phyloP scores from a whole-genome alignment of 1,284 basidiomycete species.

The Tilletia indica region DNA sequence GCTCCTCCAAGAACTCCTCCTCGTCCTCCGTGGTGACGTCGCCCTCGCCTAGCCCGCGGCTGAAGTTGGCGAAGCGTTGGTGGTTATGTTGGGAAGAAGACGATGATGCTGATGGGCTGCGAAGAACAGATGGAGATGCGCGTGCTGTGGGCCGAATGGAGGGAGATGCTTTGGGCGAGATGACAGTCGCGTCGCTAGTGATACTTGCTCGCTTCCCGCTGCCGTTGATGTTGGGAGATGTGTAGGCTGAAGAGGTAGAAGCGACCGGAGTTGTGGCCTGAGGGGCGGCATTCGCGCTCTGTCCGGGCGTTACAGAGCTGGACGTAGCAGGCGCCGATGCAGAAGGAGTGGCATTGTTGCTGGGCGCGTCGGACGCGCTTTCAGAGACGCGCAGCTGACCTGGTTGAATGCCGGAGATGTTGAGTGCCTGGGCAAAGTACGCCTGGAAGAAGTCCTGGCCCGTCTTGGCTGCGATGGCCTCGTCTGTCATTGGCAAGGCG shows the following conservation, averaged over 20 bases:
- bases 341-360: background rate
- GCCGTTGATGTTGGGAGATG: background rate
- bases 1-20: background rate
- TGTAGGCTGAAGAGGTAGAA: too few relatives aligned
- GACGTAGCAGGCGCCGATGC: background rate
- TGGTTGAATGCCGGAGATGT: constrained; percentile 22
- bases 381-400: constrained; percentile 13
- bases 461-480: constrained; percentile 12
- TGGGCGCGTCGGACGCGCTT: background rate
- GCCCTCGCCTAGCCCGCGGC: background rate
- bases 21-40: constrained; percentile 12
- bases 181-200: background rate
- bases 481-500: constrained; percentile 13
- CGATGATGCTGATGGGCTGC: background rate
- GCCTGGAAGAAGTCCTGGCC: constrained; percentile 28
- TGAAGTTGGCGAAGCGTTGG: background rate
- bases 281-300: background rate
- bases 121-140: constrained; percentile 18
- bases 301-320: background rate
- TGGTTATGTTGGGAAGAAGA: background rate
- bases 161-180: constrained; percentile 28
- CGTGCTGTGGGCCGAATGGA: constrained; percentile 30
- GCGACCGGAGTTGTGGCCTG: background rate
- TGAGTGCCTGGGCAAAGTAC: constrained; percentile 27
- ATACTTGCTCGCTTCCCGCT: background rate